Evolutionary conservation across 129 eudicot species (phyloP).

Genomic region (Chrysanthemum seticuspe): DNA sequence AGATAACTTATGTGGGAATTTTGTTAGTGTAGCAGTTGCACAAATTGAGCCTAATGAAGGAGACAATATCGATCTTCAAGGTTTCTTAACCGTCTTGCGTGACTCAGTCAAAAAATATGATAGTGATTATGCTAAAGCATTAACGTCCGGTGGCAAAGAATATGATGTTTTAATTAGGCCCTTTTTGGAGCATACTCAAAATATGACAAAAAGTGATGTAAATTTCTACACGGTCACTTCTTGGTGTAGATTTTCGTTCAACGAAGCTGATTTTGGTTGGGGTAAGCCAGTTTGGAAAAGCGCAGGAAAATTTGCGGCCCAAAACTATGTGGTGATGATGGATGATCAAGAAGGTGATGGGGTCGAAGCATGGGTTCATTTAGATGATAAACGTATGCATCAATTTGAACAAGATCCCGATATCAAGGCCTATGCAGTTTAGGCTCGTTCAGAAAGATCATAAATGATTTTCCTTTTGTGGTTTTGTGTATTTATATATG

Average conservation of each 20-base stretch:
- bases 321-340: constrained; percentile 12
- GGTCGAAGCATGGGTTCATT: constrained; percentile 27
- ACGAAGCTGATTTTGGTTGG: too few species aligned
- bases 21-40: background rate
- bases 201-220: background rate
- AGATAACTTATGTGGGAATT: constrained; percentile 4
- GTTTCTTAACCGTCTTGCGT: background rate
- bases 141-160: background rate
- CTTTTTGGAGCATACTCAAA: background rate
- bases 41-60: background rate
- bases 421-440: background rate
- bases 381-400: background rate
- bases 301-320: background rate
- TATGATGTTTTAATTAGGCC: constrained; percentile 1
- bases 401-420: too few species aligned
- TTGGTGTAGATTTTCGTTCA: constrained; percentile 26
- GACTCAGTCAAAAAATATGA: background rate
- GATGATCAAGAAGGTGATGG: constrained; percentile 2
- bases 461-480: too few species aligned
- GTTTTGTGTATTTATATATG: too few species aligned
- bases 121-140: background rate
- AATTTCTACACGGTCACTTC: constrained; percentile 11
- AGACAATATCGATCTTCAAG: constrained; percentile 1
- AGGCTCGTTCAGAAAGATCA: background rate
- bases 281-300: too few species aligned